Evolutionary conservation across 176 grass and related monocot species (phyloP).

Genomic region (sorghum (Sorghum bicolor)): DNA sequence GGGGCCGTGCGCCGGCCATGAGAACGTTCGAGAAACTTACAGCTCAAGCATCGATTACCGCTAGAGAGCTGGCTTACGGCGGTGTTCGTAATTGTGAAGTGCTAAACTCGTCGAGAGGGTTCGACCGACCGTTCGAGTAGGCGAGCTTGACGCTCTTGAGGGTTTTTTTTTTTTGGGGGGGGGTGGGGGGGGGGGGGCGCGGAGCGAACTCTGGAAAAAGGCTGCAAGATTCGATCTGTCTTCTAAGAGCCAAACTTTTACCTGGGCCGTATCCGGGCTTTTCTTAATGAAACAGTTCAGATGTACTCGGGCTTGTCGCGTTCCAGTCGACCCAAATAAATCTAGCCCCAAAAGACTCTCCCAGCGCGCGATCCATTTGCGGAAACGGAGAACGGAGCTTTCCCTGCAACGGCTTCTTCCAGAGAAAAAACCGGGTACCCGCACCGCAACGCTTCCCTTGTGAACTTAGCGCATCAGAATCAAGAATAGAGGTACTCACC

Average conservation of each 20-base stretch:
- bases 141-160: too few species aligned
- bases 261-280: neutral
- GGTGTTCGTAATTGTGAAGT: too few species aligned
- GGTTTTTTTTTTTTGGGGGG: too few species aligned
- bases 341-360: neutral
- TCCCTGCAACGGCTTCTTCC: neutral
- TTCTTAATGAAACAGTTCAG: neutral
- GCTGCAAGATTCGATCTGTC: neutral
- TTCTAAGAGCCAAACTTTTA: neutral
- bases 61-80: too few species aligned
- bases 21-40: slow-evolving; percentile 17
- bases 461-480: too few species aligned
- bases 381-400: neutral
- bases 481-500: too few species aligned
- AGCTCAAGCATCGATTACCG: neutral
- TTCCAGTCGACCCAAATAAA: neutral
- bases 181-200: too few species aligned
- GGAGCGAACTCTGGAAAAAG: neutral
- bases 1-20: slow-evolving; percentile 5
- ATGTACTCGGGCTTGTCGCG: too few species aligned
- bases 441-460: too few species aligned
- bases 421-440: neutral
- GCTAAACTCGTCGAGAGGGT: neutral
- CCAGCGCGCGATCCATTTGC: neutral
- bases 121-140: neutral